These are phyloP conservation scores for Citrus glauca DNA, from an alignment of 345 rosid species.

Conservation along the genomic window DNA sequence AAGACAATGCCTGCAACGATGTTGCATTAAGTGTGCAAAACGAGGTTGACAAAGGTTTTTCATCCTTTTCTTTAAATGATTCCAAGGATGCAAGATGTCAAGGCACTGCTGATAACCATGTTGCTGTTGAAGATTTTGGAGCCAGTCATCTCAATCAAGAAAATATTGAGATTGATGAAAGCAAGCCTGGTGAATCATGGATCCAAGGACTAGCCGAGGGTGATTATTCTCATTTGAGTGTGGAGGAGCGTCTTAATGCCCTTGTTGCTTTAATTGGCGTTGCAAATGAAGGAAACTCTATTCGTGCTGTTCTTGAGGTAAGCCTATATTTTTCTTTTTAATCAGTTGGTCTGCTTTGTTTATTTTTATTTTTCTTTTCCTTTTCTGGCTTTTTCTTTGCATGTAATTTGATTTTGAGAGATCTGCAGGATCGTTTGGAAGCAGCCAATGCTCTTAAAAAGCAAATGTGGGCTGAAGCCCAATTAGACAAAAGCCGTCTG, in stretches of 20 bases:
- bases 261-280: slow-evolving; percentile 77
- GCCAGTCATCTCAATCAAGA: slow-evolving; percentile 38
- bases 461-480: slow-evolving; percentile 99
- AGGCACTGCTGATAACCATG: slow-evolving; percentile 32
- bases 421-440: slow-evolving; percentile 90
- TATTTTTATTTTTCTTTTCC: slow-evolving; percentile 11
- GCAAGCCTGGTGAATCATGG: slow-evolving; percentile 82
- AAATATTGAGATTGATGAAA: slow-evolving; percentile 70
- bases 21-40: slow-evolving; percentile 28
- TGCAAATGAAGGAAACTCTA: slow-evolving; percentile 92
- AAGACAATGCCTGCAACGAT: slow-evolving; percentile 31
- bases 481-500: slow-evolving; percentile 78
- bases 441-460: slow-evolving; percentile 96
- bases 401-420: slow-evolving; percentile 14
- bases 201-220: slow-evolving; percentile 92
- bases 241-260: slow-evolving; percentile 92
- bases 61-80: slow-evolving; percentile 38
- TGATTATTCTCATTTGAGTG: slow-evolving; percentile 89
- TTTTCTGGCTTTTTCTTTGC: background rate
- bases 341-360: slow-evolving; percentile 7
- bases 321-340: slow-evolving; percentile 10
- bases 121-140: slow-evolving; percentile 29
- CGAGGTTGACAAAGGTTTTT: slow-evolving; percentile 40
- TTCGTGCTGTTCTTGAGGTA: slow-evolving; percentile 94
- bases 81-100: slow-evolving; percentile 32